These are phyloP conservation scores for Sporopachydermia quercuum DNA, from an alignment of 805 yeast genomes.

Conservation along the genomic window DNA sequence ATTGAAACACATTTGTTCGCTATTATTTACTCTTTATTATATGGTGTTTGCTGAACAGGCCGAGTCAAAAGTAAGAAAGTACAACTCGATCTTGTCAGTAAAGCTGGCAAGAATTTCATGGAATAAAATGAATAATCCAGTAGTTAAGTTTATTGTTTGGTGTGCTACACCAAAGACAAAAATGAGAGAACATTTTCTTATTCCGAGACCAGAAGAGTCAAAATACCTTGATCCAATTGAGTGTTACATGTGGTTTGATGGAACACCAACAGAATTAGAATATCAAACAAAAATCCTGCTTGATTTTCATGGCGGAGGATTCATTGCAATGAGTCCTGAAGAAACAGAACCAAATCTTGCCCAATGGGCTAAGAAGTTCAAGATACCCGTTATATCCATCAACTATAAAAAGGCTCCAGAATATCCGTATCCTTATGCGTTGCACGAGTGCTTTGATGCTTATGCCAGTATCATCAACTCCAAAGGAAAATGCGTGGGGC, in stretches of 20 bases:
- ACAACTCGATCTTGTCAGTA: slow-evolving; percentile 12
- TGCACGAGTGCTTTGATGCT: slow-evolving; percentile 15
- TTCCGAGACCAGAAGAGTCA: slow-evolving; percentile 13
- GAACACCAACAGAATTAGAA: slow-evolving; percentile 11
- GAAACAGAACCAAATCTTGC: slow-evolving; percentile 13
- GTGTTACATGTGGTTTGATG: slow-evolving; percentile 14
- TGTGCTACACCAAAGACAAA: slow-evolving; percentile 9
- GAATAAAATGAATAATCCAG: slow-evolving; percentile 15
- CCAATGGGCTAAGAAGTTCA: slow-evolving; percentile 8
- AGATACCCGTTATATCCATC: slow-evolving; percentile 1
- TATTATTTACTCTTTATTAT: slow-evolving; percentile 13
- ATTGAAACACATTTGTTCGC: slow-evolving; percentile 12
- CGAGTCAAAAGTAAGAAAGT: slow-evolving; percentile 14
- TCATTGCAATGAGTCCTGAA: slow-evolving; percentile 14
- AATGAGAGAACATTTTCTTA: slow-evolving; percentile 6
- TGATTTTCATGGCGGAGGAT: slow-evolving; percentile 17
- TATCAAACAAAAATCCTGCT: slow-evolving; percentile 10
- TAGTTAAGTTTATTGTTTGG: slow-evolving; percentile 8
- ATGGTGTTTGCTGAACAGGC: slow-evolving; percentile 17
- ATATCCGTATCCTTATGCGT: slow-evolving; percentile 14
- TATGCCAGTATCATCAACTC: slow-evolving; percentile 12
- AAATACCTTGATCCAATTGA: slow-evolving; percentile 9
- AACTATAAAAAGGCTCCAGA: slow-evolving; percentile 14
- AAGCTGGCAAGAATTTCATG: slow-evolving; percentile 15
- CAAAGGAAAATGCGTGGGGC: slow-evolving; percentile 13